Evolutionary conservation across 148 eudicot genomes (phyloP), one percentile per base, ranked within the genome.

Genomic region (Vaccinium darrowii): DNA sequence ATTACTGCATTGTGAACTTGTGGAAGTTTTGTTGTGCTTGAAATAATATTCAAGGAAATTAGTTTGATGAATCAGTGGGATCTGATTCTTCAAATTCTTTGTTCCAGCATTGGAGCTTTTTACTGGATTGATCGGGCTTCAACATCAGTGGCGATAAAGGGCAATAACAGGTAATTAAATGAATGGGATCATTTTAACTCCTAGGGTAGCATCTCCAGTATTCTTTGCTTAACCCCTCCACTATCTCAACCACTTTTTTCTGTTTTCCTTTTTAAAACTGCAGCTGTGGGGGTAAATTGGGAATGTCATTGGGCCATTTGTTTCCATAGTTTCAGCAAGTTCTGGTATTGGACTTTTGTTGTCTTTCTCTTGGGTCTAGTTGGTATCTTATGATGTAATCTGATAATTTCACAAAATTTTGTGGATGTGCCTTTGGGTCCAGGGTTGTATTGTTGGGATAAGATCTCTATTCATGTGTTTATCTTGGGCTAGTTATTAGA

Each of bases 101-200:
- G 50, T 88, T 78, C 71, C 91, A 96, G 97, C 81, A 93, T 96
- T 79, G 99, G 98, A 82, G 98, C 98, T 85, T 96, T 89, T 89
- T 91, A 96, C 77, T 93, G 97, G 95, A 91, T 90, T 84, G 98
- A 96, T 84, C 99, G 98, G 84, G 92, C 95, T 87, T 86, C 93
- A 73, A 87, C 95, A 75, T 92, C 97, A 78, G 84, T 91, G 83
- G 91, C 94, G 57, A 82, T 90, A 80, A 92, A 91, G 75, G 86
- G 87, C 51, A 91, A 74, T 78, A 90, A 79, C 89, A 91, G 96
- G 98, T 93, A 89, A 73, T 53, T 10, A 47, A 57, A 53, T 83
- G 19, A 65, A 14, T 18, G 25, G 36, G 60, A 50, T 69, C 57
- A 21, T 13, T 76, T 80, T 39, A 18, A 47, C 19, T 25, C 57